Base-by-base conservation (phyloP, 805 yeast species). In the Pichia sporocuriosa region DNA sequence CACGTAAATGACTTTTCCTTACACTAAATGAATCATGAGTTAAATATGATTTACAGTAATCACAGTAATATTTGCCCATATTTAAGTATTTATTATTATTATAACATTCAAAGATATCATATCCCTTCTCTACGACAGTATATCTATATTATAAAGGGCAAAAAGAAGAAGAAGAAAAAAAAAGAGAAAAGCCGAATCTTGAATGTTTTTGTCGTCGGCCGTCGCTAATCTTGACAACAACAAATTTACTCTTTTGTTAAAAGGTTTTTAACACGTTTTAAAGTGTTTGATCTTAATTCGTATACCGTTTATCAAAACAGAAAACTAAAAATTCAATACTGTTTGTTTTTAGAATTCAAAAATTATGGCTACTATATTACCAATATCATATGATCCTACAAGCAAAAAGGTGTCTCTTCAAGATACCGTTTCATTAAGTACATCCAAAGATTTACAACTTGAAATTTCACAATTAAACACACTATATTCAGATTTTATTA, bases 21-120 rank as follows among this genome's bases (percentile, higher is more conserved):
- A 87, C 96, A 63, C 93, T 82, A 52, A 77, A 67, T n/a, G 93
- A 82, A 61, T 86, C 95, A 58, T 87, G 96, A 1, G 96, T 87
- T 44, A 88, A 65, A 53, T 82, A 81, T 77, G 79, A 58, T 95
- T 78, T 78, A 58, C 96, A 87, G 58, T 86, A 87, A 51, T 83
- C 93, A 61, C 96, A 87, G 63, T 81, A 83, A 59, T 80, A 84
- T 48, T 80, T 73, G 3, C 79, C 81, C 88, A 81, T 79, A 11
- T n/a, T n/a, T n/a, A n/a, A n/a, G n/a, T n/a, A n/a, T n/a, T n/a
- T n/a, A n/a, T n/a, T n/a, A n/a, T n/a, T n/a, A n/a, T n/a, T n/a
- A n/a, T n/a, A n/a, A n/a, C n/a, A n/a, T n/a, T n/a, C n/a, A n/a
- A n/a, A n/a, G n/a, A n/a, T n/a, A n/a, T n/a, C n/a, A n/a, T n/a